Base-by-base conservation (phyloP, 139 green algal species). In the Deuterostichococcus epilithicus region DNA sequence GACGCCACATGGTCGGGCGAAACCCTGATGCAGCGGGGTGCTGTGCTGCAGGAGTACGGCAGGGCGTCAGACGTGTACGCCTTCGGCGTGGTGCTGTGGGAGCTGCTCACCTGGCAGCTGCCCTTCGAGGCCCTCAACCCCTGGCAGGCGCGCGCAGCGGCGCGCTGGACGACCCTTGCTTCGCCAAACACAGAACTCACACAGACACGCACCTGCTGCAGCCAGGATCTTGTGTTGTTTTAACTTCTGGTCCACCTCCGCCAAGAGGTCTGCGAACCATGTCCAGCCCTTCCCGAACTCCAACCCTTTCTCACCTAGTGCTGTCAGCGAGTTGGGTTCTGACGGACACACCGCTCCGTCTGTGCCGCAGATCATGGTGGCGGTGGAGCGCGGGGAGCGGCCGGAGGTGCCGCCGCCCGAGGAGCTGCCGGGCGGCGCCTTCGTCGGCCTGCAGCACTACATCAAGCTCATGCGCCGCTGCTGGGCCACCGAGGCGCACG, bases 101-200 rank as follows among this genome's bases (percentile, higher is more conserved):
- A 85, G 81, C 77, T 91, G 45, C 6, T 76, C 18, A 85, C 83
- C 20, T 87, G 81, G 85, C 68, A 81, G 58, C 70, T 87, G 72
- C 86, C 86, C 10, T 91, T 78, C 72, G 74, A 76, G 39, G 70
- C 77, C 20, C 36, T 83, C 45, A 52, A 69, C 15, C 71, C 73
- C n/a, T 86, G 81, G 44, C 81, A 83, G 74, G 81, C 79, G 13
- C 8, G 65, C 68, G 47, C 47, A 63, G n/a, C n/a, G n/a, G n/a
- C n/a, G n/a, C n/a, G n/a, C n/a, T n/a, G n/a, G n/a, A n/a, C n/a
- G n/a, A n/a, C n/a, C n/a, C n/a, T n/a, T n/a, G n/a, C n/a, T n/a
- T n/a, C n/a, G n/a, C n/a, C n/a, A n/a, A n/a, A n/a, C n/a, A n/a
- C n/a, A n/a, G n/a, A n/a, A n/a, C n/a, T n/a, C n/a, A n/a, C n/a